Conservation (phyloP, 805 yeast species). For the Kazachstania psychrophila region DNA sequence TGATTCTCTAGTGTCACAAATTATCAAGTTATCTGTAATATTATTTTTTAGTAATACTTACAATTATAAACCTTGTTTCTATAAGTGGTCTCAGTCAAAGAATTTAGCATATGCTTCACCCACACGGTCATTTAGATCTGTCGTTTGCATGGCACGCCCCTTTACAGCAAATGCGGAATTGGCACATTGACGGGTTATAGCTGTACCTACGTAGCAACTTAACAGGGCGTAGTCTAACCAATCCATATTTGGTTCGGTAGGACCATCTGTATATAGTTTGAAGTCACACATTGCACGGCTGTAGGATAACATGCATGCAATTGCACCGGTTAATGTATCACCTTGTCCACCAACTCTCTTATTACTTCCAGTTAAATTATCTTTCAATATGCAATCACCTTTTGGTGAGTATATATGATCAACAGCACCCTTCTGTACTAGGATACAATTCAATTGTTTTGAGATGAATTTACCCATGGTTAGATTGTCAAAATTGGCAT, state of each 20-base stretch:
- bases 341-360: slow-evolving; percentile 96
- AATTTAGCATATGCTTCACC: slow-evolving; percentile 51
- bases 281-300: slow-evolving; percentile 51
- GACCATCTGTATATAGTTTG: slow-evolving; percentile 8
- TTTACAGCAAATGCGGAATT: slow-evolving; percentile 51
- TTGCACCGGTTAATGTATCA: slow-evolving; percentile 77
- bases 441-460: slow-evolving; percentile 20
- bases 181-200: slow-evolving; percentile 58
- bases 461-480: slow-evolving; percentile 24
- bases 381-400: slow-evolving; percentile 34
- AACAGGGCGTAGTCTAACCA: slow-evolving; percentile 33
- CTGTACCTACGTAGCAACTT: slow-evolving; percentile 65
- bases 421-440: slow-evolving; percentile 56
- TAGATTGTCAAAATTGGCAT: slow-evolving; percentile 11
- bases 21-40: too few species aligned
- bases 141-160: slow-evolving; percentile 78
- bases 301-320: slow-evolving; percentile 82
- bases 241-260: slow-evolving; percentile 16
- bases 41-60: too few species aligned
- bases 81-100: slow-evolving; percentile 14
- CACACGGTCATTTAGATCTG: slow-evolving; percentile 63
- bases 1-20: too few species aligned
- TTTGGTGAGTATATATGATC: slow-evolving; percentile 51
- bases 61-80: too few species aligned
- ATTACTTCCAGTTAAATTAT: slow-evolving; percentile 49